These are phyloP conservation scores for Leucogyrophana mollusca DNA, from an alignment of 768 basidiomycete genomes.

Conservation along the genomic window DNA sequence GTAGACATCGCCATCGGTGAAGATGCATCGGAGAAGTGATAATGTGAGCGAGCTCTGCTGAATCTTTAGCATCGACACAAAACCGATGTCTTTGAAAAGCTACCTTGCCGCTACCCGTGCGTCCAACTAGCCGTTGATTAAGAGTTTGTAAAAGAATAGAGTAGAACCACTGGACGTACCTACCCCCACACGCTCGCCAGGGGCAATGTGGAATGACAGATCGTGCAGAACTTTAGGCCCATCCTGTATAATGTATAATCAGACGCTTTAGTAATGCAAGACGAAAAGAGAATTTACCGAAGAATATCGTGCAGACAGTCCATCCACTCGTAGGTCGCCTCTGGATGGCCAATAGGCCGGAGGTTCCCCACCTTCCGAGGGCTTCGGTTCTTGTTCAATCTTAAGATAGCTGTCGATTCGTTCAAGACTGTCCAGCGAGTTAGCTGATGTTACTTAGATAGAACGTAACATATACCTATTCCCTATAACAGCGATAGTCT, in stretches of 20 bases:
- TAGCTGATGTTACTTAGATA: no score
- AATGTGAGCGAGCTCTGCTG: slow-evolving; percentile 48
- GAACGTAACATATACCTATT: slow-evolving; percentile 12
- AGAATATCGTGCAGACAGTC: slow-evolving; percentile 50
- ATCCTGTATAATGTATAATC: slow-evolving; percentile 29
- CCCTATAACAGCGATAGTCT: slow-evolving; percentile 3
- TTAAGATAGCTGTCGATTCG: slow-evolving; percentile 53
- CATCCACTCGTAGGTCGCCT: slow-evolving; percentile 51
- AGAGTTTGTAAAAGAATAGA: neutral
- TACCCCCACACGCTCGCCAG: slow-evolving; percentile 59
- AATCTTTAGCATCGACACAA: neutral
- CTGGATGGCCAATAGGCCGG: slow-evolving; percentile 66
- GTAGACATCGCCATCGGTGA: slow-evolving; percentile 48
- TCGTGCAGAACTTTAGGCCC: slow-evolving; percentile 56
- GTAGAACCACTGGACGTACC: slow-evolving; percentile 28
- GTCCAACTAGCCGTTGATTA: slow-evolving; percentile 39
- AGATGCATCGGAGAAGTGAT: slow-evolving; percentile 53
- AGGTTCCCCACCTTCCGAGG: slow-evolving; percentile 41
- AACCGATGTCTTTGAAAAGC: slow-evolving; percentile 5
- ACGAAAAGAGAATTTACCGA: slow-evolving; percentile 14
- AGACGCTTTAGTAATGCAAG: neutral
- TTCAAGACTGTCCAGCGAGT: slow-evolving; percentile 33
- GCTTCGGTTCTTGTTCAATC: slow-evolving; percentile 54
- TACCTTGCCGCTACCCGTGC: slow-evolving; percentile 58
- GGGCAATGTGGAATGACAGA: slow-evolving; percentile 47